Evolutionary conservation across 495 filamentous ascomycete genomes (phyloP), one percentile per base, ranked within the genome.

Genomic region (Podospora bellae-mahoneyi): DNA sequence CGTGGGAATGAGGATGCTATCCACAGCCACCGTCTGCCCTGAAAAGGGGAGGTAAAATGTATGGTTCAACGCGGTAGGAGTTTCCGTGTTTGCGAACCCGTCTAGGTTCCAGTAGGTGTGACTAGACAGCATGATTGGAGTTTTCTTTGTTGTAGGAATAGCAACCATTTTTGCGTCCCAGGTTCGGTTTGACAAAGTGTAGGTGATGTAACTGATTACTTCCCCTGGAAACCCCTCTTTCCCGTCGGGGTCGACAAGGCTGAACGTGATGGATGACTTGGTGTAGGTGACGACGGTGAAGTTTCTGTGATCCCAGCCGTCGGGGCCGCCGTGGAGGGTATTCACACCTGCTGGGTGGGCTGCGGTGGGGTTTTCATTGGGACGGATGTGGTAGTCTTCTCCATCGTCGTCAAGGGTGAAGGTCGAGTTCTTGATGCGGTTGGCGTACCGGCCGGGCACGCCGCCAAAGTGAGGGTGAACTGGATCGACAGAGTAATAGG

Each of bases 41-140:
- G 87, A 87, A 68, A 91, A 87, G 3, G 92, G 92, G 72, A 96
- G 71, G 67, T 88, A 86, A 54, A 96, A 79, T 62, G 84, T 85
- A 77, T 95, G 86, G 72, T 93, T 89, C n/a, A 96, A 81, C 27
- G 87, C 83, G 6, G 81, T 84, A 18, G 83, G 74, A 3, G 89
- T 88, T 73, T 89, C 80, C 32, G 82, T 80, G 74, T 87, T 86
- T 67, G 82, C 78, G 76, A 93, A 96, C 10, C 87, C 92, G 75
- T 94, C 92, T 65, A 96, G 81, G 78, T 96, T 95, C 91, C 92
- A 96, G 81, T 96, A 96, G 61, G 90, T 87, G 70, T 87, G 85
- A 61, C 82, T 85, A 68, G 77, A 84, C 48, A 90, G 79, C 88
- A 90, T 90, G 69, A 90, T 89, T 39, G 88, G 88, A 28, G 88